Base-by-base conservation (phyloP, 768 basidiomycete species). In the Clathrus columnatus region DNA sequence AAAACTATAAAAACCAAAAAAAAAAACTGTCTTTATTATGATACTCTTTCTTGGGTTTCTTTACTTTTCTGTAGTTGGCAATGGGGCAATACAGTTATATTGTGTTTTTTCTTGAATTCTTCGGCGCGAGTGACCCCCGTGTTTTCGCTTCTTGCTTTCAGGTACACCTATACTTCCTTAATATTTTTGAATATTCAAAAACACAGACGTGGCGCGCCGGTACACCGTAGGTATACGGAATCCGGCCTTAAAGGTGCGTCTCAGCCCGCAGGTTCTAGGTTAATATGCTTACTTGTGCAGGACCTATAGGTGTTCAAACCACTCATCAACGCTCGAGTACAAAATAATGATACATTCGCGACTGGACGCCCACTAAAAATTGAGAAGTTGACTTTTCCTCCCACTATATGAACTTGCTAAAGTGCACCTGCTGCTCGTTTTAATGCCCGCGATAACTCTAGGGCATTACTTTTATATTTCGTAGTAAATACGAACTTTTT, bases 291-390 rank as follows among this genome's bases (percentile, higher is more conserved):
- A n/a, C n/a, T n/a, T n/a, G n/a, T n/a, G n/a, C n/a, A n/a, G n/a
- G n/a, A n/a, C n/a, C n/a, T n/a, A n/a, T n/a, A n/a, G n/a, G n/a
- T n/a, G n/a, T n/a, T n/a, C n/a, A n/a, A n/a, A n/a, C n/a, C n/a
- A n/a, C n/a, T n/a, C n/a, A n/a, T n/a, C n/a, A 94, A 97, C 42
- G 72, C 84, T n/a, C 95, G 98, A 70, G 94, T 98, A 7, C 83
- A 89, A 63, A 93, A 91, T 71, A 98, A 98, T 63, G 92, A 93
- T 18, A 91, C 93, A 16, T 99, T 96, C 67, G 95, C 94, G 29
- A 76, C 83, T 29, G 95, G 96, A 83, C 95, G 42, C 81, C 98
- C 54, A 80, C 97, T 60, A 90, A 94, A 71, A 81, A 92, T 72
- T 84, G 90, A 6, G 75, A 83, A 46, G 68, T 82, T 55, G 92